phyloP scores from a whole-genome alignment of 208 protist species.

The Plasmodiophora brassicae region DNA sequence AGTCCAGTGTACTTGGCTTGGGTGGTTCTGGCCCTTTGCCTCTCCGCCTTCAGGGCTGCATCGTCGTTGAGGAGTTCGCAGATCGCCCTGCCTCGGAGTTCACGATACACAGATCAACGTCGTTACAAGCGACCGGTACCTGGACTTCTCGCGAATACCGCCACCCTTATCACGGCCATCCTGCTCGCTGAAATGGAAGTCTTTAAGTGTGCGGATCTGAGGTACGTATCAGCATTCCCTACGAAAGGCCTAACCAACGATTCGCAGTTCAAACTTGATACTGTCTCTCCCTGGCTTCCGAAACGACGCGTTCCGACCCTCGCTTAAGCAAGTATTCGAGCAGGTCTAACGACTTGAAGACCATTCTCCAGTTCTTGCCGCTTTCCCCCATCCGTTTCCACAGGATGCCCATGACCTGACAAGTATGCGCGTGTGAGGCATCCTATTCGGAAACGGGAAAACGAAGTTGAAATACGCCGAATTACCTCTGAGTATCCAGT shows the following conservation, averaged over 20 bases:
- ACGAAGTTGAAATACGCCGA: neutral
- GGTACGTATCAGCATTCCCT: neutral
- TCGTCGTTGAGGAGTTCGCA: neutral
- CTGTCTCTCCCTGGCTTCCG: conserved; percentile 27
- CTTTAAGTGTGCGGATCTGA: neutral
- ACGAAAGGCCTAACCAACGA: neutral
- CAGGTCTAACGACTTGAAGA: conserved; percentile 41
- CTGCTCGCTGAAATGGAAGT: neutral
- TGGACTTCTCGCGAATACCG: neutral
- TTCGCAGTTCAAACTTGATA: neutral
- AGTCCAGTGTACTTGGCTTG: neutral
- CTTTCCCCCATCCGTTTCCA: conserved; percentile 43
- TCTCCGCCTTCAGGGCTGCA: neutral
- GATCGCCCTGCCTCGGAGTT: neutral
- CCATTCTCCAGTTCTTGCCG: conserved; percentile 39
- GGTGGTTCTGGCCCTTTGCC: neutral
- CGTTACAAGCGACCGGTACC: neutral
- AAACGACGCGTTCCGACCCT: conserved; percentile 36
- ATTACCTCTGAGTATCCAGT: neutral
- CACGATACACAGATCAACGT: neutral
- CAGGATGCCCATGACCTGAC: conserved; percentile 40
- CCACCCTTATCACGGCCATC: neutral
- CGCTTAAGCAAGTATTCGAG: conserved; percentile 38
- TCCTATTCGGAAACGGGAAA: neutral
- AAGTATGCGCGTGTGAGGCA: neutral